Evolutionary conservation across 768 basidiomycete species (phyloP).

Genomic region (Hebeloma cylindrosporum): DNA sequence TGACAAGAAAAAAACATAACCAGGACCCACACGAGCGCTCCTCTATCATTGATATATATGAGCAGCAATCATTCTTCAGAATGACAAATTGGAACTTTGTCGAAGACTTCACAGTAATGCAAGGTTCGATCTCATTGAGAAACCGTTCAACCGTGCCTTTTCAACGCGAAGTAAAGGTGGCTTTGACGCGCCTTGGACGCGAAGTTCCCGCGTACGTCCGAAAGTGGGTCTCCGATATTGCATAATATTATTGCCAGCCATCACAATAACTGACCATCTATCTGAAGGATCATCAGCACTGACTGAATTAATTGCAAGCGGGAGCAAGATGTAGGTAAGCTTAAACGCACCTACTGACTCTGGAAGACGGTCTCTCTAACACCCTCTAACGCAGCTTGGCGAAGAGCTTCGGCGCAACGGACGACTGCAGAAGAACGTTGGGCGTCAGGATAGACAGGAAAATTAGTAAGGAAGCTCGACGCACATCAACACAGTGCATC

Average conservation of each 20-base stretch:
- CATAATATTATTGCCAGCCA: too few species aligned
- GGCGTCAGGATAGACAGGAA: slow-evolving; percentile 1
- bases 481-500: slow-evolving; percentile 92
- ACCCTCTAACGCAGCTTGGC: slow-evolving; percentile 58
- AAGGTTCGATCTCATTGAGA: too few species aligned
- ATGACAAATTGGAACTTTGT: too few species aligned
- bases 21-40: background rate
- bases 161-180: too few species aligned
- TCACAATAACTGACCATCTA: slow-evolving; percentile 3
- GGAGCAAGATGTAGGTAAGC: background rate
- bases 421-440: slow-evolving; percentile 31
- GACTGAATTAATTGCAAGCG: background rate
- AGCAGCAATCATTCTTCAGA: too few species aligned
- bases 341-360: slow-evolving; percentile 2
- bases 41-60: too few species aligned
- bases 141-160: too few species aligned
- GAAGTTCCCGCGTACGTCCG: too few species aligned
- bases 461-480: slow-evolving; percentile 28
- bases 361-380: background rate
- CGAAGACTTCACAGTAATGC: too few species aligned
- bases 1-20: background rate
- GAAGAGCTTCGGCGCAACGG: slow-evolving; percentile 80
- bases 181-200: background rate
- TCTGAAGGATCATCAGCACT: slow-evolving; percentile 7
- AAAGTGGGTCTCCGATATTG: too few species aligned